A percentile compares a stretch with the other conserved stretches of the same genome.
Conservation (phyloP, 140 eudicot genomes). For the Anethum foeniculum region DNA sequence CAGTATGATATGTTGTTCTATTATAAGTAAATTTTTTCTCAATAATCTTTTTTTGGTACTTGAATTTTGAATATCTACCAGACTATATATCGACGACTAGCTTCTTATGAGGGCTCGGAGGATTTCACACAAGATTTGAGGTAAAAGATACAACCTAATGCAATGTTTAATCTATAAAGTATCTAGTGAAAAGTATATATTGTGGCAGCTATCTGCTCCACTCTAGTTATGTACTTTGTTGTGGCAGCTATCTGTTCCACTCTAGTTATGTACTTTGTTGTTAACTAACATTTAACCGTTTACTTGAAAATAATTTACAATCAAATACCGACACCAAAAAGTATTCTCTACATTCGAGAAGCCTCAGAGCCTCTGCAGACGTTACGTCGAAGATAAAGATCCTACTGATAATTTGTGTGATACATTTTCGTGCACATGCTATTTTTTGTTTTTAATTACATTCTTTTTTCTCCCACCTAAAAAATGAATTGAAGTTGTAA, state of each 20-base stretch:
- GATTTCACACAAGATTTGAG: slow-evolving; percentile 68
- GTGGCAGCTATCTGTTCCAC: background rate
- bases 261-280: background rate
- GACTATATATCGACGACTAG: slow-evolving; percentile 63
- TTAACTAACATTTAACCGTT: background rate
- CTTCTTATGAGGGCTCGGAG: slow-evolving; percentile 63
- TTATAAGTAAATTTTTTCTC: slow-evolving; percentile 10
- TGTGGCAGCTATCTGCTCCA: background rate
- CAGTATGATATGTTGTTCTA: background rate
- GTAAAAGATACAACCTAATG: slow-evolving; percentile 27
- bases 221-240: background rate
- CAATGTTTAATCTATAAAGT: background rate
- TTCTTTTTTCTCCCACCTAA: background rate
- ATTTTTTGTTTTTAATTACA: background rate
- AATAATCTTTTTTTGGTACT: slow-evolving; percentile 11
- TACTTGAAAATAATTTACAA: background rate
- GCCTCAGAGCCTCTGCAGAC: background rate
- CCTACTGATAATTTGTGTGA: background rate
- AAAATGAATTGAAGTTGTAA: background rate
- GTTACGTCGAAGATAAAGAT: background rate
- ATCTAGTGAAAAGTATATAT: background rate
- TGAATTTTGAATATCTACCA: slow-evolving; percentile 19
- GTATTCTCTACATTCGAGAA: background rate
- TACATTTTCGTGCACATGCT: background rate
- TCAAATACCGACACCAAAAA: background rate